Percentiles rank a stretch among this genome's conserved stretches.
phyloP scores from a whole-genome alignment of 2,329 filamentous ascomycete genomes.

The Diaporthe batatas region DNA sequence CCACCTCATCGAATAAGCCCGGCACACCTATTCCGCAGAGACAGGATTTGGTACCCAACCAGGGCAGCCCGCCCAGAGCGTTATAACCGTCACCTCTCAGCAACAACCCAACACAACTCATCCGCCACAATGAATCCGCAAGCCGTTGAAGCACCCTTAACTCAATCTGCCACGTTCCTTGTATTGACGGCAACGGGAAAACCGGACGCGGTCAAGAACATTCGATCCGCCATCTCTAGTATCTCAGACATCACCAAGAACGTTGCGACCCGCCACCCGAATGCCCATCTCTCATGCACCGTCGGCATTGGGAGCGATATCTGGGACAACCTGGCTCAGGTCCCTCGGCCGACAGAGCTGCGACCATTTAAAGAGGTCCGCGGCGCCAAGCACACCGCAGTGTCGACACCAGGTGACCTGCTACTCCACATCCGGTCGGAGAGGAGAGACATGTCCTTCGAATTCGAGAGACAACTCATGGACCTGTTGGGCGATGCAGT shows the following conservation, averaged over 20 bases:
- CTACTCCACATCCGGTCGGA: constrained; percentile 10
- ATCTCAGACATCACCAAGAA: constrained; percentile 18
- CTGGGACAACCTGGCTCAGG: neutral
- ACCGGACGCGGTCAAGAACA: neutral
- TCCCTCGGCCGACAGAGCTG: neutral
- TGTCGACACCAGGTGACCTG: constrained; percentile 14
- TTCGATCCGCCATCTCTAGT: constrained; percentile 1
- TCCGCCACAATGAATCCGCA: neutral
- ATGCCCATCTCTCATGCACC: constrained; percentile 1
- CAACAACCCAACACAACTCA: neutral
- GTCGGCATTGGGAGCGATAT: constrained; percentile 5
- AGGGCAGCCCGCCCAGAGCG: neutral
- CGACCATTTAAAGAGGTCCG: constrained; percentile 2
- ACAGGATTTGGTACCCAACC: neutral
- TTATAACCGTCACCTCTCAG: neutral
- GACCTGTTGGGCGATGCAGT: neutral
- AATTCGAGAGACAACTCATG: constrained; percentile 11
- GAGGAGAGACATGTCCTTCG: constrained; percentile 17
- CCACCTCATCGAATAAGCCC: neutral
- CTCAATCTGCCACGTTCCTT: constrained; percentile 6
- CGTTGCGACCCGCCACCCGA: constrained; percentile 6
- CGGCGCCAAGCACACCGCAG: constrained; percentile 2
- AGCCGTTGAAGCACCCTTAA: neutral
- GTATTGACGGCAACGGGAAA: neutral
- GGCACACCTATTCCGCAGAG: neutral